These are phyloP conservation scores for Sporisorium sorghi DNA, from an alignment of 1,284 basidiomycete species.

Conservation along the genomic window DNA sequence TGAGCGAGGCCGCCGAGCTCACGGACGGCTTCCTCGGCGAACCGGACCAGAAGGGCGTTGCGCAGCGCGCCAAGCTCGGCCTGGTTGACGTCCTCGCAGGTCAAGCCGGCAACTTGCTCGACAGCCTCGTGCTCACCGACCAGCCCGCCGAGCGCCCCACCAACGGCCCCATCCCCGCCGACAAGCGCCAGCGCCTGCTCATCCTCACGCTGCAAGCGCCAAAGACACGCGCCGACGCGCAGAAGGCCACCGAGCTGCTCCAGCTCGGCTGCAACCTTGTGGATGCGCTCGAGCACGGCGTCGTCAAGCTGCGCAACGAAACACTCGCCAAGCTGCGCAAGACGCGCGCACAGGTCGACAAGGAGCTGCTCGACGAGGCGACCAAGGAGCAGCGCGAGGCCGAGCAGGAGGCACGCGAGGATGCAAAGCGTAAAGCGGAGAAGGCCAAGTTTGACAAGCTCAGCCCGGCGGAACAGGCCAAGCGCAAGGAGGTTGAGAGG, in stretches of 20 bases:
- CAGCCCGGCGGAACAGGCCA: constrained; percentile 64
- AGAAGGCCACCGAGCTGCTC: constrained; percentile 53
- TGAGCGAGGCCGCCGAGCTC: constrained; percentile 61
- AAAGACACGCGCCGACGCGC: constrained; percentile 29
- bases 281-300: constrained; percentile 58
- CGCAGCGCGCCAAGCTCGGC: constrained; percentile 57
- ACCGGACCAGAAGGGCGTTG: constrained; percentile 57
- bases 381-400: constrained; percentile 56
- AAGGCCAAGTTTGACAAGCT: constrained; percentile 64
- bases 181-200: constrained; percentile 53
- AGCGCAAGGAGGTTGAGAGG: constrained; percentile 64
- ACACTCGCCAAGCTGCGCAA: constrained; percentile 56
- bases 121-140: constrained; percentile 65
- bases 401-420: constrained; percentile 56
- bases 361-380: constrained; percentile 50
- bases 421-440: constrained; percentile 59
- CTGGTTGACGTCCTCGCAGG: constrained; percentile 55
- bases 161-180: constrained; percentile 31
- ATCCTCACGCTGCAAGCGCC: constrained; percentile 60
- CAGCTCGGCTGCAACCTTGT: constrained; percentile 60
- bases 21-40: constrained; percentile 66
- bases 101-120: constrained; percentile 51
- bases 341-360: constrained; percentile 59
- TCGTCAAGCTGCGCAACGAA: constrained; percentile 51
- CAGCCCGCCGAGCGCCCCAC: constrained; percentile 54